phyloP scores from a whole-genome alignment of 1,139 yeast species.

The Zygoascus meyerae region DNA sequence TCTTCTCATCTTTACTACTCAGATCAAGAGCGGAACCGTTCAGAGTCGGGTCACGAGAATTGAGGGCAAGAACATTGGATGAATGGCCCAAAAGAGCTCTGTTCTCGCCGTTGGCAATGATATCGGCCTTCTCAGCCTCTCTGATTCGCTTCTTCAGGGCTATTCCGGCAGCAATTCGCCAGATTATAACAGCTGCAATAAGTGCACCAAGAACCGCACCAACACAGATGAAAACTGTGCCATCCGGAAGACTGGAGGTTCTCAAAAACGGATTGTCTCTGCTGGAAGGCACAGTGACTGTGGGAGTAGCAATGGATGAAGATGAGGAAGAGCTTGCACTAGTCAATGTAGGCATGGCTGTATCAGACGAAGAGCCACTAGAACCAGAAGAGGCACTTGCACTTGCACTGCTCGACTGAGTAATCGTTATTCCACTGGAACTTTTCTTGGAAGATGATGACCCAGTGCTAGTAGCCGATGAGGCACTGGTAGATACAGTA shows the following conservation, averaged over 20 bases:
- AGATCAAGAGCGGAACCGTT: constrained; percentile 10
- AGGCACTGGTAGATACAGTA: too few relatives aligned
- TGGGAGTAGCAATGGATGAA: constrained; percentile 42
- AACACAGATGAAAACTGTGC: constrained; percentile 76
- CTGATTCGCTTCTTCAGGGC: constrained; percentile 23
- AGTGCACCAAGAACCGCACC: constrained; percentile 63
- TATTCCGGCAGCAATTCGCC: constrained; percentile 27
- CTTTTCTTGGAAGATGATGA: too few relatives aligned
- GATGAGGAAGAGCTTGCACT: constrained; percentile 1
- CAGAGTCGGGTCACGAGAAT: constrained; percentile 14
- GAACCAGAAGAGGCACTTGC: neutral
- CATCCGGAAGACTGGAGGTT: constrained; percentile 49
- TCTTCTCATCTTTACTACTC: constrained; percentile 5
- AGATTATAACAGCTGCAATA: constrained; percentile 40
- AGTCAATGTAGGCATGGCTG: constrained; percentile 18
- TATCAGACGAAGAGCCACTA: neutral
- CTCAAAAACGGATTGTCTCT: constrained; percentile 58
- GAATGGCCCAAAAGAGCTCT: constrained; percentile 15
- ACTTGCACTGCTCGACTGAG: too few relatives aligned
- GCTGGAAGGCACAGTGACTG: constrained; percentile 56
- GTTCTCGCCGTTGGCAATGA: constrained; percentile 17
- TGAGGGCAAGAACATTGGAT: constrained; percentile 15
- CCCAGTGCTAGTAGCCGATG: too few relatives aligned
- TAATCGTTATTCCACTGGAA: too few relatives aligned
- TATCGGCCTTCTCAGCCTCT: constrained; percentile 18